These are phyloP conservation scores for Aureobasidium lini DNA, from an alignment of 2,329 filamentous ascomycete genomes.

Conservation along the genomic window DNA sequence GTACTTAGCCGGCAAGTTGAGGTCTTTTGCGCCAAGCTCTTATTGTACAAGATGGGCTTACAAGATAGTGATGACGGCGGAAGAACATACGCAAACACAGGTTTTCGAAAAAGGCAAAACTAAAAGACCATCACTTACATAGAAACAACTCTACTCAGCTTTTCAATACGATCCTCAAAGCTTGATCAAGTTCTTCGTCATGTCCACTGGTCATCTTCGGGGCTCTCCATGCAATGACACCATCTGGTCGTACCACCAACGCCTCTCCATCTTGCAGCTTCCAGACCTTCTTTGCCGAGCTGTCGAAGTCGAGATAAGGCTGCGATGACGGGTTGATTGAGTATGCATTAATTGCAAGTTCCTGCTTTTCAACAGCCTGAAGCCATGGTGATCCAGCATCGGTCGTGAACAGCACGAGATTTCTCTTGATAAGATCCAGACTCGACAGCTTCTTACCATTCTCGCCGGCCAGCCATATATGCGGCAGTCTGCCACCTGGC, in stretches of 20 bases:
- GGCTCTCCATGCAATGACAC: background rate
- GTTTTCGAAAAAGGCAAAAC: too few relatives aligned
- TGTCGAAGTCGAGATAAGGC: background rate
- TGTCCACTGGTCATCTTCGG: background rate
- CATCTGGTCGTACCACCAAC: background rate
- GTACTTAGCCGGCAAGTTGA: too few relatives aligned
- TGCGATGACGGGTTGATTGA: background rate
- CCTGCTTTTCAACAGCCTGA: background rate
- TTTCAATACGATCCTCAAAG: background rate
- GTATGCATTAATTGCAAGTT: background rate
- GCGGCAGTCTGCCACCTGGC: background rate
- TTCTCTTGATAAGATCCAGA: constrained; percentile 2
- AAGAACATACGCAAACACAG: too few relatives aligned
- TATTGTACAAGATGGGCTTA: too few relatives aligned
- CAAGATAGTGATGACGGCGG: too few relatives aligned
- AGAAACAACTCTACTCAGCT: background rate
- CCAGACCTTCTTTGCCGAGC: background rate
- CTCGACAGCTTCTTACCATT: background rate
- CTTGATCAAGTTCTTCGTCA: background rate
- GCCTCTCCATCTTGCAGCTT: background rate
- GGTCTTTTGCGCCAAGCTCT: too few relatives aligned
- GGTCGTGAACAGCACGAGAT: background rate
- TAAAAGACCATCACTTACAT: background rate
- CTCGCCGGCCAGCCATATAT: background rate
- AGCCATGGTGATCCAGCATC: background rate